These are phyloP conservation scores for Claviceps paspali DNA, from an alignment of 2,329 filamentous ascomycete genomes.

Conservation along the genomic window DNA sequence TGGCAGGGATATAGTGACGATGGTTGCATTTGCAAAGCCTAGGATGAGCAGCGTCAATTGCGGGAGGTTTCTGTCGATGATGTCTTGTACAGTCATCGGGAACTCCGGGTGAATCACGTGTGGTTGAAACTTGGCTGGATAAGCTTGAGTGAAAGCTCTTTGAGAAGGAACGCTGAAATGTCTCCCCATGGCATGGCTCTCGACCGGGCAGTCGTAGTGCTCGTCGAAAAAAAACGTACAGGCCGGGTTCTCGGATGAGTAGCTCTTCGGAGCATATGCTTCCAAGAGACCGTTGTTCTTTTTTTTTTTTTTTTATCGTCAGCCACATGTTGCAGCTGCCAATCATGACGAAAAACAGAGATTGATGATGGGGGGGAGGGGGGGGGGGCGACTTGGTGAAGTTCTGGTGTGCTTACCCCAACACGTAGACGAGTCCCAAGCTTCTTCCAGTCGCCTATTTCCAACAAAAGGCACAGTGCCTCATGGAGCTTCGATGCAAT, in stretches of 20 bases:
- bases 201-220: neutral
- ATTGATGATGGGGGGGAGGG: neutral
- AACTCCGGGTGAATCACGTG: slow-evolving; percentile 1
- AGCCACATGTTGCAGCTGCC: neutral
- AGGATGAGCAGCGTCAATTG: slow-evolving; percentile 5
- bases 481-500: slow-evolving; percentile 2
- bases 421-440: slow-evolving; percentile 4
- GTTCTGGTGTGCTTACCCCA: slow-evolving; percentile 1
- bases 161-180: slow-evolving; percentile 1
- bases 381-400: too few species aligned
- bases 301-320: too few species aligned
- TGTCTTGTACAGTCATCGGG: slow-evolving; percentile 3
- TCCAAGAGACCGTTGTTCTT: slow-evolving; percentile 5
- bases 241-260: slow-evolving; percentile 1
- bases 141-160: slow-evolving; percentile 5
- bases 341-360: neutral
- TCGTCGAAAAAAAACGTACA: slow-evolving; percentile 4
- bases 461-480: slow-evolving; percentile 3
- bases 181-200: slow-evolving; percentile 2
- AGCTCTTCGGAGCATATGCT: slow-evolving; percentile 5
- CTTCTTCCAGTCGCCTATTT: slow-evolving; percentile 7
- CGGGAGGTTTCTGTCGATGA: slow-evolving; percentile 4
- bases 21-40: slow-evolving; percentile 3
- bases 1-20: slow-evolving; percentile 4
- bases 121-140: neutral